A percentile compares a stretch with the other conserved stretches of the same genome.
These are phyloP conservation scores for Dictyostelium citrinum DNA, from an alignment of 78 protist genomes.

Conservation along the genomic window DNA sequence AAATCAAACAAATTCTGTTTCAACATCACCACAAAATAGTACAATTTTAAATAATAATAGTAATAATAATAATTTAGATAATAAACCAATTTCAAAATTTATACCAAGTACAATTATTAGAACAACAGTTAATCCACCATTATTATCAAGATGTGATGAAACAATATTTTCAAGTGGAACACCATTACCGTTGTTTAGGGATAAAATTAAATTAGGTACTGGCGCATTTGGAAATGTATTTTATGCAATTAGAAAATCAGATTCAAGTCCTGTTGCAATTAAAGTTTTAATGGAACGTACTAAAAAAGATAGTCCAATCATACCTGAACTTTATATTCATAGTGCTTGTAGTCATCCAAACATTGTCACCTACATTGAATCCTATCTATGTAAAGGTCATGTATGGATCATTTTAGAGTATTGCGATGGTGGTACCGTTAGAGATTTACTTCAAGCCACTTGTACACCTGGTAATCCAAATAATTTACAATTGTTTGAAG, in stretches of 20 bases:
- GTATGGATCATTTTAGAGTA: slow-evolving; percentile 73
- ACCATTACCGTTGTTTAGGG: slow-evolving; percentile 39
- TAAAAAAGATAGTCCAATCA: slow-evolving; percentile 46
- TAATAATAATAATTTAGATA: neutral
- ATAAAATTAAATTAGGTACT: slow-evolving; percentile 61
- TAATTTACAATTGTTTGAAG: slow-evolving; percentile 19
- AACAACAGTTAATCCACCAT: slow-evolving; percentile 12
- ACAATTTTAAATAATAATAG: neutral
- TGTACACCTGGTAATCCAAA: neutral
- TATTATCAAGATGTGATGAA: slow-evolving; percentile 55
- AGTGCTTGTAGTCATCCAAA: slow-evolving; percentile 35
- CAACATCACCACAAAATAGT: neutral
- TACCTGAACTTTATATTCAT: slow-evolving; percentile 66
- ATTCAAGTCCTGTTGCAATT: slow-evolving; percentile 50
- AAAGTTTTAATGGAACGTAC: slow-evolving; percentile 68
- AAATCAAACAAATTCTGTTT: neutral
- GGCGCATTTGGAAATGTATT: slow-evolving; percentile 77
- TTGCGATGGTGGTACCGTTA: slow-evolving; percentile 70
- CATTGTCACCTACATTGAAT: slow-evolving; percentile 24
- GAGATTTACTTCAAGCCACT: slow-evolving; percentile 35
- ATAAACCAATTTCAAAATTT: slow-evolving; percentile 18
- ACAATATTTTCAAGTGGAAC: slow-evolving; percentile 40
- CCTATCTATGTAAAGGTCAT: slow-evolving; percentile 57
- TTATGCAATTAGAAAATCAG: slow-evolving; percentile 38
- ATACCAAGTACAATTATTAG: neutral